Base-by-base conservation (phyloP, 202 grass and related monocot species). In the Brachypodium distachyon region DNA sequence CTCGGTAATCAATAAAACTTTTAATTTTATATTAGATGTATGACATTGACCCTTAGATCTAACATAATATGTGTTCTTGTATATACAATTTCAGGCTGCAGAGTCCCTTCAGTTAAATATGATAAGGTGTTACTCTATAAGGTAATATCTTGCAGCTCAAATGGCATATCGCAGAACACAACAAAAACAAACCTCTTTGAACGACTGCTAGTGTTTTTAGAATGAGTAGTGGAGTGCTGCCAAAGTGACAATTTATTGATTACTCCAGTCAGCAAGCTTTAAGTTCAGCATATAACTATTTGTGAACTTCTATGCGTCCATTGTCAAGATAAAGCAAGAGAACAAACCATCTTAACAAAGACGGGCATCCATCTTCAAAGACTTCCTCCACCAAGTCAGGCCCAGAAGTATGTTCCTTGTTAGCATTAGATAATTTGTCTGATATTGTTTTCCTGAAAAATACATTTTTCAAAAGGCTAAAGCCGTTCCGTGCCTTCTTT, bases 361-460 rank as follows among this genome's bases (percentile, higher is more conserved):
- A 84, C 5, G 96, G 89, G 40, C 91, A 95, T 61, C 89, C 96
- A 13, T 98, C 96, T 79, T 98, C 91, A 42, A 87, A 98, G 57
- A 98, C 67, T 77, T 98, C 96, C 71, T 98, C 89, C 61, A 98
- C 89, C 9, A 90, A 74, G 73, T 88, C 57, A 23, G 77, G 78
- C 54, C 89, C 83, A 52, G 62, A 31, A 65, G 46, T 81, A 61
- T 67, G 84, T 71, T 83, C 83, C 46, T 81, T 87, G 66, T 90
- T 76, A 49, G 77, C 25, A 6, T 84, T 72, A 29, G 80, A 87
- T 41, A 77, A 74, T 19, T 89, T 57, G 31, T 92, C 87, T 0
- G 79, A 83, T 50, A 49, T 9, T 19, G 23, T 88, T 77, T 74
- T 88, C 78, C 66, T 85, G 12, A 46, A 63, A 70, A 98, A 87